Percentiles rank a stretch among this genome's conserved stretches.
These are phyloP conservation scores for Chytriomyces confervae DNA, from an alignment of 192 early-diverging fungal genomes.

Conservation along the genomic window DNA sequence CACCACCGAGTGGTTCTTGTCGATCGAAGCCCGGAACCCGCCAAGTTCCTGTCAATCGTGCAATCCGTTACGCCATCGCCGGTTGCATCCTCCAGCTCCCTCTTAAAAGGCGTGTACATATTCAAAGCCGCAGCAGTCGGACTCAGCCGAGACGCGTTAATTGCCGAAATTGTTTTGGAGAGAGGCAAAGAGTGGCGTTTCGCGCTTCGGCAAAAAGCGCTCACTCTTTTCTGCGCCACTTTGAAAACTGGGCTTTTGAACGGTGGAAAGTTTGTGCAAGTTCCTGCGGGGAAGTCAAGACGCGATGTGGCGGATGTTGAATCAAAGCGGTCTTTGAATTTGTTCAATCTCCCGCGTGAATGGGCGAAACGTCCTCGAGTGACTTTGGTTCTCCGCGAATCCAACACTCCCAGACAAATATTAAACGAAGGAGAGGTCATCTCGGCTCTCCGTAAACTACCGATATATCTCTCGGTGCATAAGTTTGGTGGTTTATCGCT, in stretches of 20 bases:
- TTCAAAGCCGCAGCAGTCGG: constrained; percentile 41
- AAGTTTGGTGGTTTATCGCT: constrained; percentile 28
- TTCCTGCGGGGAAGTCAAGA: background rate
- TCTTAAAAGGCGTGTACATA: constrained; percentile 5
- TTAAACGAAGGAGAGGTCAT: constrained; percentile 46
- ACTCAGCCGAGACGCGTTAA: constrained; percentile 34
- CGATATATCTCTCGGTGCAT: constrained; percentile 28
- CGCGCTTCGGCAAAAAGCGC: constrained; percentile 30
- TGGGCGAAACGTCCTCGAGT: constrained; percentile 18
- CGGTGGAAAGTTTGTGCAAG: constrained; percentile 5
- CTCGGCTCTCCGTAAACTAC: constrained; percentile 9
- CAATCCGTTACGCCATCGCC: constrained; percentile 33
- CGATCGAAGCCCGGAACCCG: constrained; percentile 30
- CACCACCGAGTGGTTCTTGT: constrained; percentile 42
- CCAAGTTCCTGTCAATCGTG: constrained; percentile 33
- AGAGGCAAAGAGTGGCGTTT: constrained; percentile 30
- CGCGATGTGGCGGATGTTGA: background rate
- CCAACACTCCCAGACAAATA: constrained; percentile 34
- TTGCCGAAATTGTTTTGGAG: constrained; percentile 46
- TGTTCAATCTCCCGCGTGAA: background rate
- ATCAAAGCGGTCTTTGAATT: background rate
- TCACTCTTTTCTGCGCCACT: constrained; percentile 29
- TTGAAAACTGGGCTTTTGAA: constrained; percentile 30
- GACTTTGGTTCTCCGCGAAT: constrained; percentile 34
- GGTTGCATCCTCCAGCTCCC: background rate